A percentile compares a stretch with the other conserved stretches of the same genome.
These are phyloP conservation scores for Nelumbo lutea DNA, from an alignment of 164 flowering plant species.

Conservation along the genomic window DNA sequence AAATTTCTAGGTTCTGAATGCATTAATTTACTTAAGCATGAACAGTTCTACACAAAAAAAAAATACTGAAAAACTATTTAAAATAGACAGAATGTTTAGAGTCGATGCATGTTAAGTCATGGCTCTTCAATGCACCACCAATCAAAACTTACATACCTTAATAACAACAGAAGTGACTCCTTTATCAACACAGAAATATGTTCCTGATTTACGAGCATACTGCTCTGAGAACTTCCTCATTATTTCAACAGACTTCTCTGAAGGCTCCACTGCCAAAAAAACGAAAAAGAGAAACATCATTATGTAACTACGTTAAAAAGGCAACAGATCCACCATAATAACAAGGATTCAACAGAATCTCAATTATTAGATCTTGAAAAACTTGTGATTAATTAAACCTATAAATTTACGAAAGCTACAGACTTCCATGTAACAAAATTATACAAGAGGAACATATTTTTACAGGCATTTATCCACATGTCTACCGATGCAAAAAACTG, in stretches of 20 bases:
- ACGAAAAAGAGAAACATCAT: background rate
- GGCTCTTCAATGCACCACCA: background rate
- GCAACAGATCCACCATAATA: background rate
- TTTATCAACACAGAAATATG: conserved; percentile 94
- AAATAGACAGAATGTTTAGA: too few species aligned
- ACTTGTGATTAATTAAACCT: background rate
- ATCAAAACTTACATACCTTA: conserved; percentile 43
- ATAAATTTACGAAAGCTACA: background rate
- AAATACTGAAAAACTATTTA: too few species aligned
- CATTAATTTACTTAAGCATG: background rate
- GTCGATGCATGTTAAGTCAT: background rate
- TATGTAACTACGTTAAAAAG: background rate
- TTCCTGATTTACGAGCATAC: conserved; percentile 87
- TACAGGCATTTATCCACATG: too few species aligned
- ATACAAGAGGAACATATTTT: too few species aligned
- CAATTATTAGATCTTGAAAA: too few species aligned
- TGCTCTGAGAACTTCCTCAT: conserved; percentile 99
- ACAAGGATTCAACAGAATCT: background rate
- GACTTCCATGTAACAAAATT: background rate
- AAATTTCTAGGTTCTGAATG: background rate
- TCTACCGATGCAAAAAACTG: too few species aligned
- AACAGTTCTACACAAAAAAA: background rate
- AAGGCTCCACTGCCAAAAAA: conserved; percentile 63
- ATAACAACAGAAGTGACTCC: conserved; percentile 95
- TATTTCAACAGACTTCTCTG: conserved; percentile 87